A percentile compares a stretch with the other conserved stretches of the same genome.
Conservation (phyloP, 1,284 basidiomycete species). For the Trichosporon faecale region DNA sequence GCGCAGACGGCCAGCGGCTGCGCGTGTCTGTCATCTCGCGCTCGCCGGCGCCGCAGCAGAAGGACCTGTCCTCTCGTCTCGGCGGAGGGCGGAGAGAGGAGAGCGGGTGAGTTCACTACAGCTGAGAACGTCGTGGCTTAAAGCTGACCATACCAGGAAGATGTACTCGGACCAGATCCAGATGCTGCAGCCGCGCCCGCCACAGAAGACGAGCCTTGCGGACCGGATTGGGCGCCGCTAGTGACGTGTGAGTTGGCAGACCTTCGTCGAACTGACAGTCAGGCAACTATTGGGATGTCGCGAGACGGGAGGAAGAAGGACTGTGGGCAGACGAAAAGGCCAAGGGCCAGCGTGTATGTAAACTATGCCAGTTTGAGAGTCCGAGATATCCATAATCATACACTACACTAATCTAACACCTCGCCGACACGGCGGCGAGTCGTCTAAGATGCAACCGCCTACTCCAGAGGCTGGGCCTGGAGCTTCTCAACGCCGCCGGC, state of each 20-base stretch:
- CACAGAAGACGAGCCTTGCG: neutral
- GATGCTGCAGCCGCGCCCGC: neutral
- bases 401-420: conserved; percentile 10
- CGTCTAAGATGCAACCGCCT: neutral
- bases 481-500: conserved; percentile 35
- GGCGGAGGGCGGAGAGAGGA: neutral
- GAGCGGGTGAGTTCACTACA: neutral
- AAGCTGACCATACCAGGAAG: conserved; percentile 58
- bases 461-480: neutral
- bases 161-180: conserved; percentile 67
- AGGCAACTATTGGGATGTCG: no score
- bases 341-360: conserved; percentile 1
- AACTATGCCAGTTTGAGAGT: neutral
- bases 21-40: conserved; percentile 57
- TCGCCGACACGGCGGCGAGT: neutral
- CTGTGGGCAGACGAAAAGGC: neutral
- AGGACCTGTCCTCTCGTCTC: neutral
- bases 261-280: no score
- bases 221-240: conserved; percentile 12
- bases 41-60: neutral
- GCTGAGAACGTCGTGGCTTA: neutral
- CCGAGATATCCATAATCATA: neutral
- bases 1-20: conserved; percentile 73
- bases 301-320: no score
- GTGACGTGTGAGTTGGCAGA: neutral